phyloP scores from a whole-genome alignment of 495 filamentous ascomycete genomes.

The Aspergillus steynii region DNA sequence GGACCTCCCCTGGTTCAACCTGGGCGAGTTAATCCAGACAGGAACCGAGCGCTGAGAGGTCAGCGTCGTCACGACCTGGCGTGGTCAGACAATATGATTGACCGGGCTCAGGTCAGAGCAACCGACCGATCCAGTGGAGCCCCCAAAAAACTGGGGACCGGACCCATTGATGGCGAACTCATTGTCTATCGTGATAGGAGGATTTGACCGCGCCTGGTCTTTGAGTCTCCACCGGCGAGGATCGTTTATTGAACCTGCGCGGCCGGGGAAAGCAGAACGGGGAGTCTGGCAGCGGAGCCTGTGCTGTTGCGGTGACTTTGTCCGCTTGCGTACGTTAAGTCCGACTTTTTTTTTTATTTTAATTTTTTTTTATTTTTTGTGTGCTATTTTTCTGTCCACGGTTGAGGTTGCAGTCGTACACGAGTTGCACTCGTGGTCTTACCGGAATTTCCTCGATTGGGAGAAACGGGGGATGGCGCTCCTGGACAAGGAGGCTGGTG shows the following conservation, averaged over 20 bases:
- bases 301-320: background rate
- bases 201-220: background rate
- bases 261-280: constrained; percentile 1
- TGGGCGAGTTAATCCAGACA: background rate
- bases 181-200: constrained; percentile 2
- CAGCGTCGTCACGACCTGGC: constrained; percentile 12
- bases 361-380: too few species aligned
- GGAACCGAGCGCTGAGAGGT: background rate
- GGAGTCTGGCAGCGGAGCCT: background rate
- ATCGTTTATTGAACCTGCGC: constrained; percentile 5
- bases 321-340: background rate
- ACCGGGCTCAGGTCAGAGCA: constrained; percentile 10
- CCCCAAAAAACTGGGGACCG: background rate
- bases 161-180: constrained; percentile 5
- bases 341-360: too few species aligned
- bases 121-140: constrained; percentile 16
- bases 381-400: background rate
- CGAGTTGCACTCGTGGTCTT: background rate
- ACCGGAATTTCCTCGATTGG: background rate
- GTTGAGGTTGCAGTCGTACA: background rate
- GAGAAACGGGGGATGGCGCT: too few species aligned
- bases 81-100: constrained; percentile 26
- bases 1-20: background rate
- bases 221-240: background rate
- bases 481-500: background rate